These are phyloP conservation scores for Leishmania amazonensis DNA, from an alignment of 208 protist genomes.

Conservation along the genomic window DNA sequence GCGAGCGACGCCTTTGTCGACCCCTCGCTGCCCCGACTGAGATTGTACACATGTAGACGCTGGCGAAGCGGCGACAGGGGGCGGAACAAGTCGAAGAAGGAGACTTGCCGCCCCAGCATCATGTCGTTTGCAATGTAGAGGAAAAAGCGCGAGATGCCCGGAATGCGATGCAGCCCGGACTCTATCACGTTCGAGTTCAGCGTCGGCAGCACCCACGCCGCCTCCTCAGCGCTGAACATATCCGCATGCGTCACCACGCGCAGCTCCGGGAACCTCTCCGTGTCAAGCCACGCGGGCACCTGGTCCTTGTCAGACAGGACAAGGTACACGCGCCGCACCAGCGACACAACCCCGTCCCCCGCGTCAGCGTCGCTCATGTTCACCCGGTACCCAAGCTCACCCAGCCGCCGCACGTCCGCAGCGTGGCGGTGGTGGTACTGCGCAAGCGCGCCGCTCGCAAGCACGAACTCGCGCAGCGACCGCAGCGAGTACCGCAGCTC, in stretches of 20 bases:
- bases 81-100: conserved; percentile 51
- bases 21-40: not conserved
- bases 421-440: conserved; percentile 29
- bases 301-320: conserved; percentile 44
- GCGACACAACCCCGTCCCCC: conserved; percentile 16
- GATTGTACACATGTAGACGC: conserved; percentile 4
- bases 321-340: conserved; percentile 41
- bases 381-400: conserved; percentile 29
- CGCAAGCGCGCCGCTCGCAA: conserved; percentile 29
- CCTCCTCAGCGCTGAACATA: conserved; percentile 39
- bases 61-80: conserved; percentile 33
- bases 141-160: conserved; percentile 44
- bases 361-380: conserved; percentile 17
- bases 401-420: conserved; percentile 26
- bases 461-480: conserved; percentile 29
- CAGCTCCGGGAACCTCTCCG: conserved; percentile 32
- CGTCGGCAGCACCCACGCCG: conserved; percentile 30
- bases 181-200: conserved; percentile 51
- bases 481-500: conserved; percentile 65
- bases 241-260: conserved; percentile 42
- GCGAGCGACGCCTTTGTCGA: not conserved
- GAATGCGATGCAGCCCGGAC: conserved; percentile 46
- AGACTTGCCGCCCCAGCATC: conserved; percentile 40
- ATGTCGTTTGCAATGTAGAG: conserved; percentile 65
- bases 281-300: conserved; percentile 44